Percentiles rank a stretch among this genome's conserved stretches.
phyloP scores from a whole-genome alignment of 1,139 yeast genomes.

The Saccharomyces hybrid region DNA sequence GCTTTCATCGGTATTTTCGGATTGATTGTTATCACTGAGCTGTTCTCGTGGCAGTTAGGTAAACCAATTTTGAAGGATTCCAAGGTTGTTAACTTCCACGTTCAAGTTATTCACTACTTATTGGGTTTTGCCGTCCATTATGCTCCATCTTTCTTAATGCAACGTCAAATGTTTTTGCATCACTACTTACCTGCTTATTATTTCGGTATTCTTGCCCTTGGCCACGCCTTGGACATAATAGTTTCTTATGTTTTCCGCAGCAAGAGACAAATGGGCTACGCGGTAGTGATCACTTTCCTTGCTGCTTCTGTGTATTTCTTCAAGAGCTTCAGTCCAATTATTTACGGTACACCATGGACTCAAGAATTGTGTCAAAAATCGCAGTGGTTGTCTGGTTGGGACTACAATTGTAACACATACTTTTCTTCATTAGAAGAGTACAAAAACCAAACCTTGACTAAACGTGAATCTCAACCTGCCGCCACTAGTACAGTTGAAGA shows the following conservation, averaged over 20 bases:
- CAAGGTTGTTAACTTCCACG: conserved; percentile 61
- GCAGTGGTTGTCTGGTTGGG: conserved; percentile 65
- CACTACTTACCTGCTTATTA: conserved; percentile 88
- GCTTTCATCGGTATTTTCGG: conserved; percentile 49
- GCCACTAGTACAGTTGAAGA: neutral
- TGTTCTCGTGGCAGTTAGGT: conserved; percentile 74
- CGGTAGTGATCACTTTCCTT: conserved; percentile 43
- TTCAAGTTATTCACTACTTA: conserved; percentile 57
- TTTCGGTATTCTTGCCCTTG: conserved; percentile 78
- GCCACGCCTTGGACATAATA: conserved; percentile 69
- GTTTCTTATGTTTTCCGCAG: conserved; percentile 39
- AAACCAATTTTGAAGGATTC: conserved; percentile 41
- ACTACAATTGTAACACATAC: conserved; percentile 65
- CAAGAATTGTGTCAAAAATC: conserved; percentile 52
- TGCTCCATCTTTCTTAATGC: conserved; percentile 85
- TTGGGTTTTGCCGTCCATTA: conserved; percentile 83
- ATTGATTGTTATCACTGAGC: conserved; percentile 44
- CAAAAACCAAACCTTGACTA: conserved; percentile 7
- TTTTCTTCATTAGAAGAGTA: conserved; percentile 21
- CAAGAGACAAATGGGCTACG: conserved; percentile 39
- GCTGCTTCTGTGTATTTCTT: conserved; percentile 49
- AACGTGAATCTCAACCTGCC: neutral
- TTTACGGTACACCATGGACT: conserved; percentile 79
- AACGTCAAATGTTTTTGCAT: conserved; percentile 84
- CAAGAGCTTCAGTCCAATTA: conserved; percentile 59